Evolutionary conservation across 2,329 filamentous ascomycete species (phyloP).

Genomic region (Talaromyces sp.): DNA sequence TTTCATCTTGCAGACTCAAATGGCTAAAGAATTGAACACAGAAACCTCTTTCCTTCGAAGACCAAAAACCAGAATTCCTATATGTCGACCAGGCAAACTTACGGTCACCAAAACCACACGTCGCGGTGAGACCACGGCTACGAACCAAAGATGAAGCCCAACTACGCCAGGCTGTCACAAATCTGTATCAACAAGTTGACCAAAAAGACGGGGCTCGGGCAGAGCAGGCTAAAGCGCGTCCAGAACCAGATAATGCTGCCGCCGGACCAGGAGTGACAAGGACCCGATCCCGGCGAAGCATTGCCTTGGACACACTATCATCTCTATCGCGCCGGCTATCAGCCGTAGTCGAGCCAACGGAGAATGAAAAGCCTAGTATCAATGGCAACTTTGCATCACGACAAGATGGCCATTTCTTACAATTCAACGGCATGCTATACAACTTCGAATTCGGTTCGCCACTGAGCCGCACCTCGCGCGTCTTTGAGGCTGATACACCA

Average conservation of each 20-base stretch:
- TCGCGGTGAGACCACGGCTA: neutral
- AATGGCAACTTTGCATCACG: neutral
- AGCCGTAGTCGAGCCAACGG: neutral
- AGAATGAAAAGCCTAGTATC: neutral
- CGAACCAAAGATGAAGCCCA: neutral
- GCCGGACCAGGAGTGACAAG: neutral
- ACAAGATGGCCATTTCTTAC: neutral
- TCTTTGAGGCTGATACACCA: neutral
- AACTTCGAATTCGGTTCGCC: neutral
- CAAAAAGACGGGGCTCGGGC: neutral
- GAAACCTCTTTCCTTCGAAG: neutral
- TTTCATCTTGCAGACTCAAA: neutral
- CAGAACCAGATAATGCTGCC: neutral
- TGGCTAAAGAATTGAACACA: neutral
- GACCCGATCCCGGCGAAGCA: neutral
- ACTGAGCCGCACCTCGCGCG: neutral
- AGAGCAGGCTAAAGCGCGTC: neutral
- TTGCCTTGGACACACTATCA: neutral
- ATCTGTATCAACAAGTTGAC: neutral
- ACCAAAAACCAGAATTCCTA: neutral
- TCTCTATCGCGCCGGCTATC: neutral
- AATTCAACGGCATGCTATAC: conserved; percentile 9
- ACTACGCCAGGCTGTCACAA: neutral
- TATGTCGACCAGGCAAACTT: neutral
- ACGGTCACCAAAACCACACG: neutral